Evolutionary conservation across 257 asterid genomes (phyloP), one percentile per base, ranked within the genome.

Genomic region (Schizonepeta tenuifolia): DNA sequence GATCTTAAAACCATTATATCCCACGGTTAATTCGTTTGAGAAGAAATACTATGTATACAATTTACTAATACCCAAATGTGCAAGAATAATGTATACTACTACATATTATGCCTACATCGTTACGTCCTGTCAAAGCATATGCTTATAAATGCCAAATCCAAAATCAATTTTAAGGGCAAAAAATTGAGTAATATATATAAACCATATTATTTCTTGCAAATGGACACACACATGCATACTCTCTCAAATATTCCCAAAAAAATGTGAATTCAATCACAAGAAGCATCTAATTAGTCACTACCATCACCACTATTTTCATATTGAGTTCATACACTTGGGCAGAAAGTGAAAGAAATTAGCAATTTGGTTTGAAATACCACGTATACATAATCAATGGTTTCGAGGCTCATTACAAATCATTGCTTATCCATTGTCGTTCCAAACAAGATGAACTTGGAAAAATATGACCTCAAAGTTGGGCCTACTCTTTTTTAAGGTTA

Each of bases 401-500:
- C 28, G 13, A 51, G 11, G 9, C 18, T 28, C 26, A 18, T 18
- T 6, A 13, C 1, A 8, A 51, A 21, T 51, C 28, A 12, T 18
- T 51, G 58, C 7, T 51, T 8, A 8, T 51, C 58, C 28, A 20
- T 20, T 51, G 58, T 8, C 28, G 58, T 51, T 51, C 58, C 17
- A 55, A 55, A 55, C 61, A 55, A 55, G 61, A 51, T 51, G 69
- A 63, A 10, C 50, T 63, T 8, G 69, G 69, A 36, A 5, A 5
- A 38, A 9, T 28, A 63, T 40, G 15, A 8, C 28, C 50, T 63
- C 28, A 36, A 38, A 38, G 50, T 18, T 40, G 35, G n/a, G n/a
- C n/a, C n/a, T n/a, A n/a, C n/a, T n/a, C n/a, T n/a, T n/a, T n/a
- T 63, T 63, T 38, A 41, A 64, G 70, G 70, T 64, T 21, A 64